Evolutionary conservation across 2,329 filamentous ascomycete genomes (phyloP).

Genomic region (Penicillium hordei): DNA sequence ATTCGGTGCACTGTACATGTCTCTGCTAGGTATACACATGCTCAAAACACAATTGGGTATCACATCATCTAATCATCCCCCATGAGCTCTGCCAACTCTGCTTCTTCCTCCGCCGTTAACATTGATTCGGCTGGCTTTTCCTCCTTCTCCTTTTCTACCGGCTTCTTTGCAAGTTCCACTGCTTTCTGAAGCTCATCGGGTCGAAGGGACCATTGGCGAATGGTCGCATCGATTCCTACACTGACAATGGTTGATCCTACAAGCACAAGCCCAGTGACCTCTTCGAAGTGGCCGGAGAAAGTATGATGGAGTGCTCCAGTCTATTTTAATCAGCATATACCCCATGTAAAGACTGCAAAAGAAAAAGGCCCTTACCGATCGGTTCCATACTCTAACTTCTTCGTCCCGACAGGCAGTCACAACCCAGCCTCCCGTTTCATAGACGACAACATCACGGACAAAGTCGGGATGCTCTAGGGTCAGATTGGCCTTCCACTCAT

Average conservation of each 20-base stretch:
- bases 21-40: background rate
- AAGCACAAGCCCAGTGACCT: conserved; percentile 78
- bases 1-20: background rate
- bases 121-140: conserved; percentile 50
- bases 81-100: conserved; percentile 89
- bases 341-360: background rate
- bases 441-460: conserved; percentile 75
- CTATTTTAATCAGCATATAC: conserved; percentile 39
- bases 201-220: conserved; percentile 77
- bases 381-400: conserved; percentile 86
- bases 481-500: conserved; percentile 70
- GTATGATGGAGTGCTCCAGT: conserved; percentile 72
- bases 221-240: conserved; percentile 84
- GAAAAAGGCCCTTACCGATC: conserved; percentile 41
- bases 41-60: conserved; percentile 17
- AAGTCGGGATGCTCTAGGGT: conserved; percentile 81
- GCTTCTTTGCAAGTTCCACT: conserved; percentile 49
- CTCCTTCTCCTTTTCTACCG: conserved; percentile 48
- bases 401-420: conserved; percentile 89
- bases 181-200: conserved; percentile 60
- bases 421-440: conserved; percentile 70
- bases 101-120: conserved; percentile 87
- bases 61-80: conserved; percentile 55
- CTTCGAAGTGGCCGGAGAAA: conserved; percentile 85
- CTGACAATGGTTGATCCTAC: conserved; percentile 65